Percentiles rank a stretch among this genome's conserved stretches.
phyloP scores from a whole-genome alignment of 2,329 filamentous ascomycete genomes.

The Plenodomus lindquistii region DNA sequence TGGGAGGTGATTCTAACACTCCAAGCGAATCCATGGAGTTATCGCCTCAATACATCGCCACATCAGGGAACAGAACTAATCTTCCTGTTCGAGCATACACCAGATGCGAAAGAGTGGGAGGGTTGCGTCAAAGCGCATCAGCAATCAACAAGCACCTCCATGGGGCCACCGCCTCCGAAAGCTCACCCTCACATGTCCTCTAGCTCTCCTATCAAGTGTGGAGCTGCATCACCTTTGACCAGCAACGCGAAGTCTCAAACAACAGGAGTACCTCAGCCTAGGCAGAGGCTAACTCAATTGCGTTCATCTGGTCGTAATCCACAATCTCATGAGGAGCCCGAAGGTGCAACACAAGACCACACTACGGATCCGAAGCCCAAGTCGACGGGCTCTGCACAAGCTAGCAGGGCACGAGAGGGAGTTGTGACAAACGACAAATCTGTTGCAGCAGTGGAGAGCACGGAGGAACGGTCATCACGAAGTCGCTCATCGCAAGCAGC shows the following conservation, averaged over 20 bases:
- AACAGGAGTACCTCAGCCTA: background rate
- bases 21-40: constrained; percentile 18
- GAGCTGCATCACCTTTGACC: background rate
- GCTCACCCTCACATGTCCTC: background rate
- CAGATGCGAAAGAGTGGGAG: constrained; percentile 27
- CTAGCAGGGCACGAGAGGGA: background rate
- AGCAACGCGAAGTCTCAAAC: background rate
- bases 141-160: background rate
- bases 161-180: background rate
- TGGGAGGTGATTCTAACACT: constrained; percentile 27
- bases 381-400: background rate
- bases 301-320: background rate
- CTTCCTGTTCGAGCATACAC: constrained; percentile 20
- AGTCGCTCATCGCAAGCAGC: background rate
- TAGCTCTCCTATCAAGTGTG: constrained; percentile 3
- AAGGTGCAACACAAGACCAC: background rate
- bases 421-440: background rate
- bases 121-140: constrained; percentile 18
- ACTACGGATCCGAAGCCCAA: background rate
- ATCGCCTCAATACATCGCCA: constrained; percentile 24
- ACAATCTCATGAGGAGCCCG: background rate
- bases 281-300: background rate
- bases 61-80: constrained; percentile 21
- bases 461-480: background rate
- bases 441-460: background rate